Evolutionary conservation across 208 protist species (phyloP).

Genomic region (Acanthamoeba lenticulata): DNA sequence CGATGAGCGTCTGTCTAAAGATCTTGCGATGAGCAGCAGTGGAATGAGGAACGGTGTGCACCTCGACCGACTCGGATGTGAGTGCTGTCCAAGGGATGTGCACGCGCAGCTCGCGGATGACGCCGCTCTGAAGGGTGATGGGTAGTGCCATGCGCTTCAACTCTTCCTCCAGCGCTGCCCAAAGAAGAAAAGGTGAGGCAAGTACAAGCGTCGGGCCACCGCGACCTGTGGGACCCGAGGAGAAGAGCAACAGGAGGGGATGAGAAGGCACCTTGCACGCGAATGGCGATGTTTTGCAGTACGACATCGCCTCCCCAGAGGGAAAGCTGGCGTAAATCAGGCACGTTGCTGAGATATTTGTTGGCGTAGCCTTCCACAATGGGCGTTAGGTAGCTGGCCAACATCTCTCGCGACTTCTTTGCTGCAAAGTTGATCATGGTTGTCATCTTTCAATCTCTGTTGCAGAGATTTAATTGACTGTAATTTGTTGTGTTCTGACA

Average conservation of each 20-base stretch:
- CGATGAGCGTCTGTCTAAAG: background rate
- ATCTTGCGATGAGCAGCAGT: background rate
- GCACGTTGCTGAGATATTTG: constrained; percentile 34
- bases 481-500: no score
- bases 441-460: no score
- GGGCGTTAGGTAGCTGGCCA: constrained; percentile 60
- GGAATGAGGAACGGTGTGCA: background rate
- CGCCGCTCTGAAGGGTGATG: constrained; percentile 15
- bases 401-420: constrained; percentile 11
- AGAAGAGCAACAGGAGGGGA: background rate
- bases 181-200: background rate
- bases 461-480: no score
- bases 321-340: constrained; percentile 63
- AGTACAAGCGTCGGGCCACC: no score
- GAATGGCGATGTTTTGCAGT: constrained; percentile 48
- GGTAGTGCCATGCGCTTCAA: constrained; percentile 11
- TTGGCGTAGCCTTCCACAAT: constrained; percentile 59
- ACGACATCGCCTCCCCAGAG: constrained; percentile 52
- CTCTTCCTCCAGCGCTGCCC: constrained; percentile 27
- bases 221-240: background rate
- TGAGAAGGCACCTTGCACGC: background rate
- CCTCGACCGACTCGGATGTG: constrained; percentile 56
- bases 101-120: constrained; percentile 53
- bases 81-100: constrained; percentile 61
- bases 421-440: constrained; percentile 19